Percentiles rank a stretch among this genome's conserved stretches.
phyloP scores from a whole-genome alignment of 2,329 filamentous ascomycete species.

The Hypoxylon sp. region DNA sequence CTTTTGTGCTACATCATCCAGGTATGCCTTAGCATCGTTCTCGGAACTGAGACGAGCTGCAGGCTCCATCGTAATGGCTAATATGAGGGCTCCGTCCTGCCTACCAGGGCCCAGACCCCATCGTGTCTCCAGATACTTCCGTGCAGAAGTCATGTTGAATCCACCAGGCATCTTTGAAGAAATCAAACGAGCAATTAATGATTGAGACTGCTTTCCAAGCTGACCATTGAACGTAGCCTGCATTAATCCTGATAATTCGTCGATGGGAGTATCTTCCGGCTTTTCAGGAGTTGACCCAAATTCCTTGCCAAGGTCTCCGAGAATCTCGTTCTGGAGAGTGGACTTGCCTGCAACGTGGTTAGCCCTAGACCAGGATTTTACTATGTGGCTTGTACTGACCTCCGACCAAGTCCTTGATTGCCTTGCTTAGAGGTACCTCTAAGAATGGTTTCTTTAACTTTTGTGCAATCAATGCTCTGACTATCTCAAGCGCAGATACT shows the following conservation, averaged over 20 bases:
- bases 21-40: constrained; percentile 89
- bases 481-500: constrained; percentile 89
- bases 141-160: constrained; percentile 96
- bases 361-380: constrained; percentile 19
- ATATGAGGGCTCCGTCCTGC: constrained; percentile 90
- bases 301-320: constrained; percentile 97
- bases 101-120: constrained; percentile 91
- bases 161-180: constrained; percentile 99
- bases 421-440: constrained; percentile 93
- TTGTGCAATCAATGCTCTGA: constrained; percentile 91
- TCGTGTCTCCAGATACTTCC: constrained; percentile 94
- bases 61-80: constrained; percentile 95
- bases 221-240: constrained; percentile 99
- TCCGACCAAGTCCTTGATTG: constrained; percentile 98
- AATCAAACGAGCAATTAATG: constrained; percentile 92
- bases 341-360: constrained; percentile 81
- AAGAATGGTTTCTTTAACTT: constrained; percentile 95
- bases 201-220: constrained; percentile 95
- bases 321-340: constrained; percentile 97
- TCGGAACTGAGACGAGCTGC: constrained; percentile 89
- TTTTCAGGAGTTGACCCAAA: constrained; percentile 99
- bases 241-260: constrained; percentile 95
- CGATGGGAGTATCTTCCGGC: constrained; percentile 95
- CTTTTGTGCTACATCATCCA: constrained; percentile 90
- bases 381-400: constrained; percentile 70